These are phyloP conservation scores for Phytophthora hibernalis DNA, from an alignment of 352 stramenopile genomes.

Conservation along the genomic window DNA sequence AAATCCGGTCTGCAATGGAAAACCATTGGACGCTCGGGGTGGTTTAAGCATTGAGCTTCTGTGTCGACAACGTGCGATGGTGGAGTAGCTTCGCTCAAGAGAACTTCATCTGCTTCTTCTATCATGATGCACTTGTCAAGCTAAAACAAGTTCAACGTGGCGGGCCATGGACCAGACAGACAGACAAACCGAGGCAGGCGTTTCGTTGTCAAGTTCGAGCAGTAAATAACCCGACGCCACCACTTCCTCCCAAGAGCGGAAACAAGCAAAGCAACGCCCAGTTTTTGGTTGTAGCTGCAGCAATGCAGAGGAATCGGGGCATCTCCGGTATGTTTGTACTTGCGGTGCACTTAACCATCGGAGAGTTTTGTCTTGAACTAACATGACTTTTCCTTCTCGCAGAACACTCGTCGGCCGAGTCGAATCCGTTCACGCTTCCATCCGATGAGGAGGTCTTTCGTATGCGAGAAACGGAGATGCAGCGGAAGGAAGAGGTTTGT, in stretches of 20 bases:
- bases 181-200: no score
- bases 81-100: conserved; percentile 18
- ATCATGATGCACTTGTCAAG: conserved; percentile 35
- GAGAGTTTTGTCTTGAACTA: neutral
- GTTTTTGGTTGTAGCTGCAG: neutral
- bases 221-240: conserved; percentile 26
- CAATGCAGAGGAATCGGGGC: conserved; percentile 33
- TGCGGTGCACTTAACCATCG: no score
- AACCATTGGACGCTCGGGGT: conserved; percentile 43
- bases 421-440: conserved; percentile 93
- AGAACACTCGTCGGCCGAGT: conserved; percentile 56
- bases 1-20: conserved; percentile 61
- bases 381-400: neutral
- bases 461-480: conserved; percentile 92
- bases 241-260: neutral
- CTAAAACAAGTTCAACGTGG: no score
- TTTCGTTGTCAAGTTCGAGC: conserved; percentile 17
- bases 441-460: conserved; percentile 95
- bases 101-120: conserved; percentile 39
- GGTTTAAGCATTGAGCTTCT: conserved; percentile 1
- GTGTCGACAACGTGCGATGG: conserved; percentile 17
- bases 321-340: conserved; percentile 28
- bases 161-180: no score
- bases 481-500: conserved; percentile 78
- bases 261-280: neutral